Evolutionary conservation across 2,329 filamentous ascomycete species (phyloP), one percentile per base, ranked within the genome.

Genomic region (Fragosphaeria purpurea): DNA sequence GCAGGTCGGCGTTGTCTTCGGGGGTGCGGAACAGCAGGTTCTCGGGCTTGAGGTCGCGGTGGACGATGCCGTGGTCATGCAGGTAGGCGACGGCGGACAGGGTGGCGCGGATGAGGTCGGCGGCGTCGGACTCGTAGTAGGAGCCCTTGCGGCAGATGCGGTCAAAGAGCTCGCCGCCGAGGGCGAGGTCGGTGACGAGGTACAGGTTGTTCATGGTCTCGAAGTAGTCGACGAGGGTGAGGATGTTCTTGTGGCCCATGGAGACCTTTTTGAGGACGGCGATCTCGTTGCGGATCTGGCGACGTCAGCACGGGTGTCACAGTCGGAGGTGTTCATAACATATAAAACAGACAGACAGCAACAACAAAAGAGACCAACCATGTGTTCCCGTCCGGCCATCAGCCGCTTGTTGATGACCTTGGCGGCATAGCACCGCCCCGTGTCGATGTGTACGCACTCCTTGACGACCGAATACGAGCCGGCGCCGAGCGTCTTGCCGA

Each of bases 141-240:
- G 88, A 95, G 58, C 93, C 93, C 72, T 98, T 98, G 57, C 93
- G 86, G 70, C 93, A 98, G 68, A 98, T 98, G 60, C 93, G 88
- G 67, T 98, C 93, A 66, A 98, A 98, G 12, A 98, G 81, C 68
- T 98, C 93, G 59, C 93, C 93, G 56, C 93, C 93, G 13, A 97
- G 82, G 13, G 93, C 93, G 35, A 98, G 85, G 63, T 98, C 93
- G 42, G 93, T 97, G 47, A 98, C 93, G 39, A 98, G 83, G 67
- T 98, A 98, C 58, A 98, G 79, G 70, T 98, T 98, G 72, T 98
- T 97, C 87, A 96, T 95, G 6, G 93, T 98, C 73, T 98, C 93
- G 64, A 98, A 98, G 70, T 97, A 98, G 72, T 98, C 93, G 61
- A 97, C 93, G 53, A 98, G 77, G 1, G 93, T 98, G 55, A 98